Evolutionary conservation across 2,329 filamentous ascomycete species (phyloP), one percentile per base, ranked within the genome.

Genomic region (Trichoderma lentiforme): DNA sequence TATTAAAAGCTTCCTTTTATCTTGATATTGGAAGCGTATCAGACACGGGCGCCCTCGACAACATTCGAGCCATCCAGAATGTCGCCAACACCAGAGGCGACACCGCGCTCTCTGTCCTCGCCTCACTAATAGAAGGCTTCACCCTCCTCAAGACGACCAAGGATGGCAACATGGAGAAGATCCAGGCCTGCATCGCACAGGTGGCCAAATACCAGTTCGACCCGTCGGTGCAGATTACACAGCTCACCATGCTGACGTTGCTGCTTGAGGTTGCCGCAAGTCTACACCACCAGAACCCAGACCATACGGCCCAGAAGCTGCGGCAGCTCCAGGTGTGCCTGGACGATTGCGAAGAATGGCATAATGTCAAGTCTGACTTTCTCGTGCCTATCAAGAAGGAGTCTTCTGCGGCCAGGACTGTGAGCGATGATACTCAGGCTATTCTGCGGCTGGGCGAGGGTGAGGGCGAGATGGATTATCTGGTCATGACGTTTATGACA

Each of bases 141-240:
- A 86, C 91, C 1, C 88, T 93, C 74, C 83, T 95, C 63, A 89
- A 89, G 73, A 88, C 87, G 8, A 86, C 86, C 73, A 89, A 89
- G 66, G 84, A 89, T 11, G 91, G 93, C 73, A 87, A 88, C 73
- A 82, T 91, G n/a, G 89, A 92, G 74, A 87, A 91, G 72, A 89
- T 93, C 36, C 91, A 94, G 76, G 86, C 87, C 58, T 92, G 92
- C 67, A 87, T 95, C 74, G 92, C 93, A n/a, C 87, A 91, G 65
- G 92, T 90, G 6, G 86, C 91, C 72, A 93, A 91, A 75, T 87
- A 91, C 69, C 93, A 95, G 77, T 83, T 92, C 12, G 88, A 92
- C 51, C 84, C 87, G 1, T 85, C 87, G n/a, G 84, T 88, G 57
- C 84, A 86, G 57, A 86, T 93, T 51, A 88, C 90, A 6, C 92